A percentile compares a stretch with the other conserved stretches of the same genome.
Evolutionary conservation across 495 filamentous ascomycete genomes (phyloP).

Genomic region (Penicillium odoratum): DNA sequence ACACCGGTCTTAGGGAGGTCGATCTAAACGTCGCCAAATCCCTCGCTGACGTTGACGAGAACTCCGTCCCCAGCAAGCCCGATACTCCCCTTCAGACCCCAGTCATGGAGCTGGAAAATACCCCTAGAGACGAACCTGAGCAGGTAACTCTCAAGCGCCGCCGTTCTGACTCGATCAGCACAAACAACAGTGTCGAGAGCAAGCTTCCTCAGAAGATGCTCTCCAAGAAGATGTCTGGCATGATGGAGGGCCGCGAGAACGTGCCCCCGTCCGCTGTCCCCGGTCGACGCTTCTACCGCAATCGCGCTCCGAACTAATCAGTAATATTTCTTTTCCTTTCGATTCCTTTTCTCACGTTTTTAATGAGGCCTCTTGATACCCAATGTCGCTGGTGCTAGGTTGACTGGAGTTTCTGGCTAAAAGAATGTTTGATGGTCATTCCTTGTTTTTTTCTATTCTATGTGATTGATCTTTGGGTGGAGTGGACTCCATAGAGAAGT

Average conservation of each 20-base stretch:
- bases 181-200: conserved; percentile 29
- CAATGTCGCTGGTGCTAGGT: conserved; percentile 25
- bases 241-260: conserved; percentile 63
- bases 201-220: conserved; percentile 46
- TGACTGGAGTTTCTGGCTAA: conserved; percentile 27
- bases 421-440: conserved; percentile 15
- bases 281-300: conserved; percentile 29
- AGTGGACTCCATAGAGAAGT: conserved; percentile 6
- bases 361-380: conserved; percentile 28
- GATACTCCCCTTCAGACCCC: conserved; percentile 19
- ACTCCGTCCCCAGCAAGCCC: conserved; percentile 17
- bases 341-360: conserved; percentile 7
- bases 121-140: conserved; percentile 41
- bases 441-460: conserved; percentile 2
- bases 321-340: background rate
- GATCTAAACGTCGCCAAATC: conserved; percentile 52
- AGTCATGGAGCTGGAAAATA: conserved; percentile 19
- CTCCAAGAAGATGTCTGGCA: conserved; percentile 44
- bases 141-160: conserved; percentile 55
- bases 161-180: conserved; percentile 39
- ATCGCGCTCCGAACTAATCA: conserved; percentile 27
- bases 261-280: conserved; percentile 43
- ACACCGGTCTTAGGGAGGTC: conserved; percentile 55
- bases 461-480: conserved; percentile 4
- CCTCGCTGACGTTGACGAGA: conserved; percentile 27